Conservation (phyloP, 2,329 filamentous ascomycete species). For the Fusarium sp. region DNA sequence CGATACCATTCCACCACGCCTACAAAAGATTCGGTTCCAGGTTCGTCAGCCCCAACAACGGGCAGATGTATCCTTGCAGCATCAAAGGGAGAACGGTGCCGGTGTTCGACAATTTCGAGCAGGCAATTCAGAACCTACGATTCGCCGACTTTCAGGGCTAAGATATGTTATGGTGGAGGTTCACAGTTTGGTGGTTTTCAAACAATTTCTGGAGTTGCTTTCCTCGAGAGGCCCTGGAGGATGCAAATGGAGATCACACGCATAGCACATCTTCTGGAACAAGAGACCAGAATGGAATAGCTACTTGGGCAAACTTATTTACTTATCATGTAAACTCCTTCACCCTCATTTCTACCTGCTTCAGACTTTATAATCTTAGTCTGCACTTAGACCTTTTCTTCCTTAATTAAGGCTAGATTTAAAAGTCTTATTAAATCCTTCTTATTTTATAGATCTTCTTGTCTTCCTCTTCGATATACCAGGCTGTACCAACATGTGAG, state of each 20-base stretch:
- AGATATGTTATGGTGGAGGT: no score
- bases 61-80: not conserved
- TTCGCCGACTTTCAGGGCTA: no score
- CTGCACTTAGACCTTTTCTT: no score
- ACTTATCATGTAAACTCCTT: not conserved
- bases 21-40: no score
- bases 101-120: fast-evolving
- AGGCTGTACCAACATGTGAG: not conserved
- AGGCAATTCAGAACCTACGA: no score
- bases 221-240: not conserved
- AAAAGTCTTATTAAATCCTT: not conserved
- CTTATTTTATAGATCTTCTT: not conserved
- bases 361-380: fast-evolving
- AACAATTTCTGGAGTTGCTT: fast-evolving
- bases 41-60: not conserved
- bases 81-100: not conserved
- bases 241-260: not conserved
- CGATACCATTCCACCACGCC: no score
- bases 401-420: not conserved
- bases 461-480: no score
- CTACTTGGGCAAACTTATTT: not conserved
- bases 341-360: not conserved
- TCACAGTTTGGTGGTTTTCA: no score
- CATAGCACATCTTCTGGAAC: not conserved
- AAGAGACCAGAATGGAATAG: no score